phyloP scores from a whole-genome alignment of 345 rosid genomes.

The Sisymbrium irio region DNA sequence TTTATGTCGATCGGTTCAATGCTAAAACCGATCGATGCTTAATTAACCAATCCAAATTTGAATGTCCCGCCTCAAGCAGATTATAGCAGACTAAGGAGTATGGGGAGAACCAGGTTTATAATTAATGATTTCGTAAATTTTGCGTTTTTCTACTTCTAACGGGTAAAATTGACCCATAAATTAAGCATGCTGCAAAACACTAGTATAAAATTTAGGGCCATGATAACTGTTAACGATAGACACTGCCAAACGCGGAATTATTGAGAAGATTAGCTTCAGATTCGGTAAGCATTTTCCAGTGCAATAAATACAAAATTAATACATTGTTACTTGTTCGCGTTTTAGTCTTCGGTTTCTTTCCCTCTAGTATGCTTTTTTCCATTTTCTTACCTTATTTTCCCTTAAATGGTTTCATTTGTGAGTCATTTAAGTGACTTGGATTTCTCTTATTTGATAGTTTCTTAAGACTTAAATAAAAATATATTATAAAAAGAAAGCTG shows the following conservation, averaged over 20 bases:
- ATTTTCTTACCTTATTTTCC: background rate
- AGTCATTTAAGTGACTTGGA: conserved; percentile 2
- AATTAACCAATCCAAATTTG: background rate
- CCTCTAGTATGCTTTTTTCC: background rate
- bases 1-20: background rate
- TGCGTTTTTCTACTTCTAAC: background rate
- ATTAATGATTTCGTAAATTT: background rate
- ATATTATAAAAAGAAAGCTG: background rate
- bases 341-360: conserved; percentile 10
- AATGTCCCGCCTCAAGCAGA: background rate
- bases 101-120: background rate
- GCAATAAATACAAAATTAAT: conserved; percentile 28
- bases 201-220: background rate
- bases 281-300: conserved; percentile 1
- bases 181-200: conserved; percentile 13
- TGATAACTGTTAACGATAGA: background rate
- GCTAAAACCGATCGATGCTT: background rate
- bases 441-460: background rate
- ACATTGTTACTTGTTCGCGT: background rate
- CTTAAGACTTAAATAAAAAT: background rate
- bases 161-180: background rate
- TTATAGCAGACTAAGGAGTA: background rate
- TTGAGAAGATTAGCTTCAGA: background rate
- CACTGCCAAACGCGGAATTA: conserved; percentile 16
- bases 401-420: background rate